These are phyloP conservation scores for Quercus aquifolioides DNA, from an alignment of 306 rosid genomes.

Conservation along the genomic window DNA sequence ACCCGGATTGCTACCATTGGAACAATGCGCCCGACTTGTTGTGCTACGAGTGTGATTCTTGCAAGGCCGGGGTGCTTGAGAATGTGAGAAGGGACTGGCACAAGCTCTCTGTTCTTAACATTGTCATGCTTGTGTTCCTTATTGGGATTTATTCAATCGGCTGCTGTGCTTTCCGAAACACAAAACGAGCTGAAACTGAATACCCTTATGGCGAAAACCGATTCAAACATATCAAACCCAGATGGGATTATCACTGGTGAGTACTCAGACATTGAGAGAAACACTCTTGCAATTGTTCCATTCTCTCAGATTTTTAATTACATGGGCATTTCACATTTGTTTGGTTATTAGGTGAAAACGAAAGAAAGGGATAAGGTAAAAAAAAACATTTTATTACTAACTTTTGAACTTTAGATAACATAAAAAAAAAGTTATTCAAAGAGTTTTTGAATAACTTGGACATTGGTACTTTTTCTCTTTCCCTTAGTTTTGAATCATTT, in stretches of 20 bases:
- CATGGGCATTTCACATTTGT: no score
- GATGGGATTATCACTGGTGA: conserved; percentile 88
- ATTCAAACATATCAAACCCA: conserved; percentile 75
- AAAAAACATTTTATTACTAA: background rate
- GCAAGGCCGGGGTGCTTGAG: conserved; percentile 93
- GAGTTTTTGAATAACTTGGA: background rate
- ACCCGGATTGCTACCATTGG: conserved; percentile 86
- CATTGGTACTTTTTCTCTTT: background rate
- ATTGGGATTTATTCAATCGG: conserved; percentile 78
- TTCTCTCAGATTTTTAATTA: background rate
- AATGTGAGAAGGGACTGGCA: conserved; percentile 73
- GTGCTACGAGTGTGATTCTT: conserved; percentile 91
- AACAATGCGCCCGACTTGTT: conserved; percentile 60
- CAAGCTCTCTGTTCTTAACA: conserved; percentile 73
- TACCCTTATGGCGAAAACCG: conserved; percentile 70
- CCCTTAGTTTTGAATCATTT: background rate
- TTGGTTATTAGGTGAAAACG: no score
- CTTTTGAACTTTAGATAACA: background rate
- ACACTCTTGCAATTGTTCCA: background rate
- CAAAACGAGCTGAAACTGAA: conserved; percentile 65
- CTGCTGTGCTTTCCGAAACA: conserved; percentile 86
- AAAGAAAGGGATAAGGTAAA: background rate
- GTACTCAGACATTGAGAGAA: background rate
- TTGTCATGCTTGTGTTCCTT: conserved; percentile 61
- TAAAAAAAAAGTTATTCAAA: background rate